Evolutionary conservation across 345 rosid species (phyloP), one percentile per base, ranked within the genome.

Genomic region (Eucalyptus sp.): DNA sequence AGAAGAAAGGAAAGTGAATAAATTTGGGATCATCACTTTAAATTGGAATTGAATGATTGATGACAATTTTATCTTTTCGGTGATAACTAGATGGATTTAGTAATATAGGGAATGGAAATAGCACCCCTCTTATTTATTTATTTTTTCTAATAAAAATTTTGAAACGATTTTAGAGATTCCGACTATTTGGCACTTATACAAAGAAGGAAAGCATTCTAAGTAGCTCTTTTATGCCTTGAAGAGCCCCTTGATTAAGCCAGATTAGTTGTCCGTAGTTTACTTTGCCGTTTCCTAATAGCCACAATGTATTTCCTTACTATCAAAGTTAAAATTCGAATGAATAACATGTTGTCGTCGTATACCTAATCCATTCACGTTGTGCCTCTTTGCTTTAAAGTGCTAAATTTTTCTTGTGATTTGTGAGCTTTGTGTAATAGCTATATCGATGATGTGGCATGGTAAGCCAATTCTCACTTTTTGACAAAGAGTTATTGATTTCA

Each of bases 11-110:
- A 7, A 52, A 7, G 24, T 18, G 10, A 3, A 52, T 52, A 52
- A 52, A 52, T 18, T 52, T 52, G 56, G 10, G 24, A 52, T 52
- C 58, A 52, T 18, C 24, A 52, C 58, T 52, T 18, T 52, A 52
- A 52, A 18, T 52, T 52, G 58, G 4, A 52, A 52, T 7, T 52
- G 10, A 52, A 52, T 52, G 2, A 52, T 52, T 52, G 56, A 7
- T 0, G 56, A 18, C 2, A 52, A 3, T 7, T 52, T 3, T 52
- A 4, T 52, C 4, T 18, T 52, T 52, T 52, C 0, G 10, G 4
- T 52, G 24, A 52, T 52, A 7, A 52, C 24, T 3, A 0, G 58
- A 1, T 52, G 24, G 58, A 52, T 52, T 52, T 52, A 52, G 56
- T 52, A 52, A 18, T 52, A 52, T 7, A 7, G 4, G 56, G 56